Evolutionary conservation across 495 filamentous ascomycete species (phyloP).

Genomic region (Margaritispora aquatica): DNA sequence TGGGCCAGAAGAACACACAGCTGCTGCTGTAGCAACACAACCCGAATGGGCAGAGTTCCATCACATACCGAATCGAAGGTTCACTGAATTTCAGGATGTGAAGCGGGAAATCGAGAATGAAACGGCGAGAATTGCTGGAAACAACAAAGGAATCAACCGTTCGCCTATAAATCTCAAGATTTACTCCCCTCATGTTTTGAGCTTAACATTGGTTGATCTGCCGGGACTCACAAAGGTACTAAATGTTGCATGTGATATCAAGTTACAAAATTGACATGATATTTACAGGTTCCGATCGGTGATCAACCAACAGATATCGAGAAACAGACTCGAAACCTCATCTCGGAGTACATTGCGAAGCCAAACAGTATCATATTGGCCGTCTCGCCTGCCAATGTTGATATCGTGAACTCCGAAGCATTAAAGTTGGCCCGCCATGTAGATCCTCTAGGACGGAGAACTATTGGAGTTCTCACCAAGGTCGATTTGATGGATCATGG

Average conservation of each 20-base stretch:
- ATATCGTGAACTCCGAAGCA: slow-evolving; percentile 97
- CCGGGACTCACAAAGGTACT: slow-evolving; percentile 90
- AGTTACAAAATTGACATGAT: background rate
- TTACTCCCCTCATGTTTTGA: slow-evolving; percentile 95
- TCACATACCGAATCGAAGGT: slow-evolving; percentile 82
- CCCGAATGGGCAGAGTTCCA: slow-evolving; percentile 96
- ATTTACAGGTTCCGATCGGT: slow-evolving; percentile 75
- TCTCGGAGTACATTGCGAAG: slow-evolving; percentile 98
- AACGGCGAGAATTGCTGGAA: slow-evolving; percentile 90
- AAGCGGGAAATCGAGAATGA: slow-evolving; percentile 98
- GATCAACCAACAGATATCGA: slow-evolving; percentile 98
- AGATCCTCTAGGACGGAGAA: slow-evolving; percentile 88
- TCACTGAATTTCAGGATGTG: slow-evolving; percentile 86
- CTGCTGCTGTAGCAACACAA: slow-evolving; percentile 61
- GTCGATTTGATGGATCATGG: slow-evolving; percentile 99
- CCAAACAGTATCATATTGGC: slow-evolving; percentile 97
- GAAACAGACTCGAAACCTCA: slow-evolving; percentile 95
- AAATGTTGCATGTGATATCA: background rate
- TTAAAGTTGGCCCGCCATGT: slow-evolving; percentile 96
- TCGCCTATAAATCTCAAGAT: slow-evolving; percentile 98
- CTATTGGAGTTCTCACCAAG: slow-evolving; percentile 96
- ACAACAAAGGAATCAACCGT: slow-evolving; percentile 97
- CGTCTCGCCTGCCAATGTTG: slow-evolving; percentile 96
- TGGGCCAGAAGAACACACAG: slow-evolving; percentile 58
- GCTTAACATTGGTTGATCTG: slow-evolving; percentile 91